A percentile compares a stretch with the other conserved stretches of the same genome.
Conservation (phyloP, 768 basidiomycete genomes). For the Kwoniella europaea region DNA sequence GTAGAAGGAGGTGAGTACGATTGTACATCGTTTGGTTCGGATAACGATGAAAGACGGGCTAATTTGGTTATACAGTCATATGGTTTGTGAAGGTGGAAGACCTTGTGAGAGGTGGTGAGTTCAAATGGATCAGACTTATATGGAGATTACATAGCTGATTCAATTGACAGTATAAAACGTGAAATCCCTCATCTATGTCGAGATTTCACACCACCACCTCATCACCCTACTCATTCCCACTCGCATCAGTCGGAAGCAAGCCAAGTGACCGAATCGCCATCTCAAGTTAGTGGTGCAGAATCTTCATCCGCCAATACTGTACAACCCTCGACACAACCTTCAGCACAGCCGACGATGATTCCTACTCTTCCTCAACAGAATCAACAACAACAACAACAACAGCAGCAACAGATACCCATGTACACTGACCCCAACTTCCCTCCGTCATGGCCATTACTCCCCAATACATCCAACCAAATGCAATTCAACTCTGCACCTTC, state of each 20-base stretch:
- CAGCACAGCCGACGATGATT: constrained; percentile 11
- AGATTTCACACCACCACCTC: constrained; percentile 65
- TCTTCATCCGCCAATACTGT: constrained; percentile 1
- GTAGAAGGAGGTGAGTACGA: constrained; percentile 68
- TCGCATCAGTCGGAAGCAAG: constrained; percentile 17
- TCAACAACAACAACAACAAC: constrained; percentile 4
- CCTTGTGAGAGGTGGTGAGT: constrained; percentile 93
- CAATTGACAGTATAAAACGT: constrained; percentile 76
- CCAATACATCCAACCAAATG: constrained; percentile 25
- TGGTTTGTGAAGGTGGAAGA: constrained; percentile 58
- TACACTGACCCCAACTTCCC: constrained; percentile 49
- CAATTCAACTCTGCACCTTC: constrained; percentile 17
- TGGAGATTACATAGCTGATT: constrained; percentile 19
- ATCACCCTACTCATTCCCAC: constrained; percentile 21
- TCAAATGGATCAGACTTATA: constrained; percentile 3
- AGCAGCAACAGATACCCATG: constrained; percentile 22
- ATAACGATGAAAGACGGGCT: no score
- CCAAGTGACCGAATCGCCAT: constrained; percentile 13
- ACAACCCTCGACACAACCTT: constrained; percentile 1
- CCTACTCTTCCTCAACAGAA: constrained; percentile 26
- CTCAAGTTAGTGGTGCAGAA: constrained; percentile 8
- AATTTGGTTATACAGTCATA: constrained; percentile 44
- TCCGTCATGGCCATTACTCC: constrained; percentile 51
- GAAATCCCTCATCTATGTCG: constrained; percentile 95
- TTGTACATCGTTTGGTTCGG: constrained; percentile 9